phyloP scores from a whole-genome alignment of 805 yeast species.

The Candida methanosorbosa region DNA sequence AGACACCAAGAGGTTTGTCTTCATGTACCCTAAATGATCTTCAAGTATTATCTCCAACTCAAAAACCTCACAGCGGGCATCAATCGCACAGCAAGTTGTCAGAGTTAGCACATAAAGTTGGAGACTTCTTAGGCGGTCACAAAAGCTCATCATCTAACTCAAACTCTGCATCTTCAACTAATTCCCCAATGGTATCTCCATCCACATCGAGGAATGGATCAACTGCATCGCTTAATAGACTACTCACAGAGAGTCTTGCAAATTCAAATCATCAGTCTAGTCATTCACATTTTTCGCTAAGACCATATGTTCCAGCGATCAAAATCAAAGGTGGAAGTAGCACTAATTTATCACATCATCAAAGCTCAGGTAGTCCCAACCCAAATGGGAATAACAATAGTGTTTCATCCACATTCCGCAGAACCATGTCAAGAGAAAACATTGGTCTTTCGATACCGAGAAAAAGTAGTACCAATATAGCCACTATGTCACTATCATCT shows the following conservation, averaged over 20 bases:
- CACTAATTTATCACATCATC: no score
- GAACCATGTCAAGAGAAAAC: constrained; percentile 10
- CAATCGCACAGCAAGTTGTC: constrained; percentile 16
- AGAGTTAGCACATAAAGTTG: constrained; percentile 20
- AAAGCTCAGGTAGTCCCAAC: no score
- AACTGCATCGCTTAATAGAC: constrained; percentile 15
- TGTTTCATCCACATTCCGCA: no score
- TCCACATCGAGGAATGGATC: constrained; percentile 15
- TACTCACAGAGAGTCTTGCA: no score
- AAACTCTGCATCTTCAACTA: constrained; percentile 5
- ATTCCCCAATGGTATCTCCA: constrained; percentile 9
- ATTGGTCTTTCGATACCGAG: background rate
- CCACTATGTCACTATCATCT: constrained; percentile 1
- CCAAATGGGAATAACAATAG: no score
- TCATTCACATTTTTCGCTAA: no score
- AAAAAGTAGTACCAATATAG: background rate
- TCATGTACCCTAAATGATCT: background rate
- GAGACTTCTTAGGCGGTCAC: constrained; percentile 13
- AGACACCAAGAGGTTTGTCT: background rate
- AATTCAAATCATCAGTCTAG: background rate
- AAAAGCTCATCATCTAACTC: constrained; percentile 8
- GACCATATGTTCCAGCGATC: no score
- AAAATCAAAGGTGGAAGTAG: no score
- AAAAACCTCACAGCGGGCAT: no score
- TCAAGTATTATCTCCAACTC: no score